Percentiles rank a stretch among this genome's conserved stretches.
Conservation (phyloP, 352 stramenopile genomes). For the Thalassiosira hispida region DNA sequence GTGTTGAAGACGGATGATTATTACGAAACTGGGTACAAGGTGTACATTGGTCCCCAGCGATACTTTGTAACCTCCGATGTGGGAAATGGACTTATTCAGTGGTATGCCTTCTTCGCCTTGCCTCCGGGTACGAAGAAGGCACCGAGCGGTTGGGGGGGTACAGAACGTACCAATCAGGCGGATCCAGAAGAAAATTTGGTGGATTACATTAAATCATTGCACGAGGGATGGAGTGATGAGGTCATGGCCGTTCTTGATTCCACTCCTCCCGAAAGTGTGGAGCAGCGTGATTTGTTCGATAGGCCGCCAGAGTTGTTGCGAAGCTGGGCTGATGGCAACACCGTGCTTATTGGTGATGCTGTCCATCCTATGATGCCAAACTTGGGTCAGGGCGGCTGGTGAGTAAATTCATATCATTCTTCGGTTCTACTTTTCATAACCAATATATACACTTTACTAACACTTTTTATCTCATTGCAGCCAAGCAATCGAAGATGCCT, state of each 20-base stretch:
- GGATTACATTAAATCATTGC: slow-evolving; percentile 83
- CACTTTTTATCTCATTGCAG: too few species aligned
- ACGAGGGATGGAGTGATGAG: slow-evolving; percentile 86
- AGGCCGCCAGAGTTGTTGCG: slow-evolving; percentile 81
- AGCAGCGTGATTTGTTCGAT: slow-evolving; percentile 89
- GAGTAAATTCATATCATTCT: too few species aligned
- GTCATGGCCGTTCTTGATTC: slow-evolving; percentile 85
- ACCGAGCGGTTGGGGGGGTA: slow-evolving; percentile 77
- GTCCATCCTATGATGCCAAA: slow-evolving; percentile 88
- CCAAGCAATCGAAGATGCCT: slow-evolving; percentile 89
- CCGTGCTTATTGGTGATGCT: slow-evolving; percentile 88
- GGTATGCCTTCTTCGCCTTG: slow-evolving; percentile 89
- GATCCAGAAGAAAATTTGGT: slow-evolving; percentile 83
- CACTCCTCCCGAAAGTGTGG: slow-evolving; percentile 84
- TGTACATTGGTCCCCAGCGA: slow-evolving; percentile 88
- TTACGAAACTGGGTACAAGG: slow-evolving; percentile 87
- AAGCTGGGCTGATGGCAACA: slow-evolving; percentile 86
- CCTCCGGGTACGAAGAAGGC: slow-evolving; percentile 85
- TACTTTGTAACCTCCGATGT: slow-evolving; percentile 90
- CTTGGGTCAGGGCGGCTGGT: slow-evolving; percentile 73
- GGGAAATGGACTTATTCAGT: slow-evolving; percentile 87
- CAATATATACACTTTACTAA: neutral
- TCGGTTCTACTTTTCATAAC: neutral
- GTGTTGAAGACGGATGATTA: slow-evolving; percentile 84
- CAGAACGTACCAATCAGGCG: slow-evolving; percentile 59